A percentile compares a stretch with the other conserved stretches of the same genome.
Evolutionary conservation across 1,284 basidiomycete species (phyloP).

Genomic region (Xerocomus alliaceus): DNA sequence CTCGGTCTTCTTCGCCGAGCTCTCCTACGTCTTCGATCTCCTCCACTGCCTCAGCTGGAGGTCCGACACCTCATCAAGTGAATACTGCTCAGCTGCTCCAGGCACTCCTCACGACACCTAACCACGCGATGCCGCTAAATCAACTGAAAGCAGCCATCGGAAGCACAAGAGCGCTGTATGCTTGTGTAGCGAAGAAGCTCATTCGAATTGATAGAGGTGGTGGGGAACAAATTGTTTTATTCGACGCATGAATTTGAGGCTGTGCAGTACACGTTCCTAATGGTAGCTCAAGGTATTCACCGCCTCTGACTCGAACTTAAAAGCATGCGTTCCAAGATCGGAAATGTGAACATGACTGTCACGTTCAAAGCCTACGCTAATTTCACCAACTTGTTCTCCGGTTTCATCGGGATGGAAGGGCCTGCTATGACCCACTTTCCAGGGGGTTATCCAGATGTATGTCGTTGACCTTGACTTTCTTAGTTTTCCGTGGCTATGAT

Average conservation of each 20-base stretch:
- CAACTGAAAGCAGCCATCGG: slow-evolving; percentile 67
- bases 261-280: neutral
- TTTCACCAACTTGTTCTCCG: no score
- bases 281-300: neutral
- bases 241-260: slow-evolving; percentile 54
- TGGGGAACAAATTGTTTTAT: slow-evolving; percentile 74
- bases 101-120: slow-evolving; percentile 58
- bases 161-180: slow-evolving; percentile 63
- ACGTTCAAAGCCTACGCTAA: no score
- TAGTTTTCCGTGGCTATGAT: no score
- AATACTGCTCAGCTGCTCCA: slow-evolving; percentile 69
- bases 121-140: slow-evolving; percentile 64
- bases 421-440: no score
- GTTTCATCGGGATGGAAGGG: no score
- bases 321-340: neutral
- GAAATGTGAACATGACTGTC: no score
- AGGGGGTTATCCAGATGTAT: no score
- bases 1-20: slow-evolving; percentile 35
- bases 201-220: slow-evolving; percentile 76
- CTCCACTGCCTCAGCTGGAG: slow-evolving; percentile 40
- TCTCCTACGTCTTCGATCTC: slow-evolving; percentile 52
- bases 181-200: slow-evolving; percentile 74
- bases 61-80: slow-evolving; percentile 67
- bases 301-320: neutral
- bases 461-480: neutral